Evolutionary conservation across 2,329 filamentous ascomycete genomes (phyloP).

Genomic region (Myrmaecium sp.): DNA sequence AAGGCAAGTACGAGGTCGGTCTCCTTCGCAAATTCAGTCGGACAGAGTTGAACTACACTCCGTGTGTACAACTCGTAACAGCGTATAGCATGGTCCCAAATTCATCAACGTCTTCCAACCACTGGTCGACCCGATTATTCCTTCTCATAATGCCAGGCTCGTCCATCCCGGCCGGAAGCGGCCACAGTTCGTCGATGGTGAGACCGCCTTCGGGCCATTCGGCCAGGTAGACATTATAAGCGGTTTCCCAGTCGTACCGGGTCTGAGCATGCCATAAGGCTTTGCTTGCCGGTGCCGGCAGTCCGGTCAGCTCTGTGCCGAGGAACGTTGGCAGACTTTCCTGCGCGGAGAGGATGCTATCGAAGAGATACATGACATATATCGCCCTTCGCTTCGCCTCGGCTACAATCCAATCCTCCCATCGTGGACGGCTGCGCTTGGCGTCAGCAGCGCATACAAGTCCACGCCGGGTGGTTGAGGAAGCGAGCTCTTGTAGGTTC

Average conservation of each 20-base stretch:
- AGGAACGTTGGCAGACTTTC: conserved; percentile 31
- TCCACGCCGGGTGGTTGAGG: conserved; percentile 15
- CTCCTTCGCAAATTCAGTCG: no score
- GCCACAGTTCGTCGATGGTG: conserved; percentile 36
- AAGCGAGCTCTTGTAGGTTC: conserved; percentile 34
- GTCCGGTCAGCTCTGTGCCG: conserved; percentile 29
- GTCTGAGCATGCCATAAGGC: conserved; percentile 26
- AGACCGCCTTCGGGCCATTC: conserved; percentile 27
- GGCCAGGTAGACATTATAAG: conserved; percentile 26
- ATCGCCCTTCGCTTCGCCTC: conserved; percentile 36
- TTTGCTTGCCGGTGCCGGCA: conserved; percentile 21
- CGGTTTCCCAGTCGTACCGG: conserved; percentile 24
- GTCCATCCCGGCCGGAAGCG: conserved; percentile 15
- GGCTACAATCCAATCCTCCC: conserved; percentile 38
- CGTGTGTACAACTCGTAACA: conserved; percentile 15
- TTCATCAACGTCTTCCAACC: conserved; percentile 35
- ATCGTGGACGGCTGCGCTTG: conserved; percentile 23
- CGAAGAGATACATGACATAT: conserved; percentile 37
- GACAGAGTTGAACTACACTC: no score
- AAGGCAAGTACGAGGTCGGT: no score
- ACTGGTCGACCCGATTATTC: conserved; percentile 27
- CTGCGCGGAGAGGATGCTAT: conserved; percentile 29
- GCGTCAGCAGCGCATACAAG: conserved; percentile 29
- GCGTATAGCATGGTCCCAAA: conserved; percentile 38
- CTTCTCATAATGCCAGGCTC: conserved; percentile 11